A percentile compares a stretch with the other conserved stretches of the same genome.
phyloP scores from a whole-genome alignment of 805 yeast genomes.

The Soucietia sequanensis region DNA sequence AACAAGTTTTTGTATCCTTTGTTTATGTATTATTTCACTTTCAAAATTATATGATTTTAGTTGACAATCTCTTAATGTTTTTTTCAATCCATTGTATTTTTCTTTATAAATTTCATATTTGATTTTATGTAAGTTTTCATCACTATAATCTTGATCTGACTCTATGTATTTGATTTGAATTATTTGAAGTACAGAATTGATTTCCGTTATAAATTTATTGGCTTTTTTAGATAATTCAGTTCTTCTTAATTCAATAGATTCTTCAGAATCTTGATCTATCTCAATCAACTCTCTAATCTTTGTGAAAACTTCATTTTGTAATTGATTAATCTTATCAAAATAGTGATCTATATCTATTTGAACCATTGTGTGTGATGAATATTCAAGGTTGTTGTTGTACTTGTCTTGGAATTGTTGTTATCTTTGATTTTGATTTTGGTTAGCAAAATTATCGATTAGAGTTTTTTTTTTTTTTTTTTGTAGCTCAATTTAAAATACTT shows the following conservation, averaged over 20 bases:
- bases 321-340: constrained; percentile 15
- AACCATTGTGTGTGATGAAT: no score
- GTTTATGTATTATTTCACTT: constrained; percentile 27
- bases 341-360: no score
- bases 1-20: constrained; percentile 26
- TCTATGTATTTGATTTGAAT: no score
- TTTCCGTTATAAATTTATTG: constrained; percentile 12
- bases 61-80: constrained; percentile 27
- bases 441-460: no score
- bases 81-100: constrained; percentile 19
- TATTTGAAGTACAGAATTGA: no score
- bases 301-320: constrained; percentile 19
- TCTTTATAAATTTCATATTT: constrained; percentile 17
- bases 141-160: neutral
- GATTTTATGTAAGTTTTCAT: neutral
- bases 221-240: constrained; percentile 14
- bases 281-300: constrained; percentile 15
- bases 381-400: no score
- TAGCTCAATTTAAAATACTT: no score
- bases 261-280: constrained; percentile 5
- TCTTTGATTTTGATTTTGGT: no score
- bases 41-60: constrained; percentile 23
- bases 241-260: constrained; percentile 16
- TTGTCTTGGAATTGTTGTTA: no score
- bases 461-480: no score